Evolutionary conservation across 2,329 filamentous ascomycete genomes (phyloP).

Genomic region (Aureobasidium musti): DNA sequence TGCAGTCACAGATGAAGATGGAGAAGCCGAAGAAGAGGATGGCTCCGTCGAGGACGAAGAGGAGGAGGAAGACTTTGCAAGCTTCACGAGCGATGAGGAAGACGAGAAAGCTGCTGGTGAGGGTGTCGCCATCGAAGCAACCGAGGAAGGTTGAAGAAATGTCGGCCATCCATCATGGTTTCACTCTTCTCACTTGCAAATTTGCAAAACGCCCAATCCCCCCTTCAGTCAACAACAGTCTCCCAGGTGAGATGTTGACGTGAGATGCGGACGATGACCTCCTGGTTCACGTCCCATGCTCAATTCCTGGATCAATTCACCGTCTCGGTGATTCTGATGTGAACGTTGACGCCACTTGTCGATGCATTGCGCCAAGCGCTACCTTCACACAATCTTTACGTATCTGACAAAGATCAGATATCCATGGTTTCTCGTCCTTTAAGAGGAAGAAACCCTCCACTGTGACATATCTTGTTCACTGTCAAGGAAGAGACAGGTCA

Average conservation of each 20-base stretch:
- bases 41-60: constrained; percentile 54
- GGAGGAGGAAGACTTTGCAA: constrained; percentile 38
- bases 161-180: not conserved
- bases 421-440: not conserved
- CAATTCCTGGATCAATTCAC: not conserved
- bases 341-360: not conserved
- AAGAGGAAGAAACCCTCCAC: not conserved
- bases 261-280: not conserved
- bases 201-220: not conserved
- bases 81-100: constrained; percentile 35
- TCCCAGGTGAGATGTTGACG: not conserved
- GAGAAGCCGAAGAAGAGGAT: constrained; percentile 30
- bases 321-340: not conserved
- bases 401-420: not conserved
- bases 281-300: not conserved
- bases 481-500: constrained; percentile 6
- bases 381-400: not conserved
- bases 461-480: not conserved
- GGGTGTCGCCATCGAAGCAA: constrained; percentile 1
- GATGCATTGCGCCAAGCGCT: not conserved
- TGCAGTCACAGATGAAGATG: constrained; percentile 42
- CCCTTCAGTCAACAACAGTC: constrained; percentile 2
- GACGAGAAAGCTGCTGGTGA: constrained; percentile 31
- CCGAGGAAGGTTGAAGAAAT: constrained; percentile 27
- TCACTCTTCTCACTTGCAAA: not conserved